Conservation (phyloP, 139 green algal genomes). For the Micromonas commoda region DNA sequence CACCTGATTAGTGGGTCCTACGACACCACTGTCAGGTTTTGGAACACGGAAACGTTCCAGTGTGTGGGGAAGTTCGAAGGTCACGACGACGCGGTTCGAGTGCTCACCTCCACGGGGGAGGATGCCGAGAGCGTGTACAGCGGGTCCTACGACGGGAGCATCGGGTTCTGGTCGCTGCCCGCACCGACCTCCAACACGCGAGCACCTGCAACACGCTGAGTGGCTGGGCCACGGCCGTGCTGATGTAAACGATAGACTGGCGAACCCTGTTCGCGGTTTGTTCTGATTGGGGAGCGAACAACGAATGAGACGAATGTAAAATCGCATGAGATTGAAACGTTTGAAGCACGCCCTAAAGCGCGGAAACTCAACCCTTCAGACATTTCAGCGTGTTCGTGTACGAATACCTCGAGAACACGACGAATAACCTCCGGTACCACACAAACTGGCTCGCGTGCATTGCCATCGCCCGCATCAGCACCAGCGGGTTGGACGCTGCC, state of each 20-base stretch:
- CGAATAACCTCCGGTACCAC: slow-evolving; percentile 17
- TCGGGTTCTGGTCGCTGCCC: slow-evolving; percentile 66
- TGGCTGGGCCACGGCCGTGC: background rate
- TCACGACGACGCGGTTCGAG: slow-evolving; percentile 83
- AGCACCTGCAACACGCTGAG: background rate
- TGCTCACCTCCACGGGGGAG: slow-evolving; percentile 63
- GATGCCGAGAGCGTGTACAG: slow-evolving; percentile 60
- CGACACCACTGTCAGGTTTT: slow-evolving; percentile 56
- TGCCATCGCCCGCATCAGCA: background rate
- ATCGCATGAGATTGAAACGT: background rate
- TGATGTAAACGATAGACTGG: background rate
- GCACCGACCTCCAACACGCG: background rate
- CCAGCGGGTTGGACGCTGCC: background rate
- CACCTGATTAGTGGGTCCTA: slow-evolving; percentile 31
- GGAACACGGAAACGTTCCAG: slow-evolving; percentile 70
- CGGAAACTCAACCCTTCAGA: background rate
- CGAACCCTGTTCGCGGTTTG: background rate
- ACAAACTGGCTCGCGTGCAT: slow-evolving; percentile 7
- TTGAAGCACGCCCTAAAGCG: background rate
- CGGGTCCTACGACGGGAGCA: slow-evolving; percentile 81
- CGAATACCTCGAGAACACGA: slow-evolving; percentile 22
- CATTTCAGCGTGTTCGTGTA: slow-evolving; percentile 18
- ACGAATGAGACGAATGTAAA: too few relatives aligned
- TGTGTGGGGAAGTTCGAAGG: slow-evolving; percentile 80
- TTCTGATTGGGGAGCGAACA: too few relatives aligned